These are phyloP conservation scores for Calvatia gigantea DNA, from an alignment of 768 basidiomycete species.

Conservation along the genomic window DNA sequence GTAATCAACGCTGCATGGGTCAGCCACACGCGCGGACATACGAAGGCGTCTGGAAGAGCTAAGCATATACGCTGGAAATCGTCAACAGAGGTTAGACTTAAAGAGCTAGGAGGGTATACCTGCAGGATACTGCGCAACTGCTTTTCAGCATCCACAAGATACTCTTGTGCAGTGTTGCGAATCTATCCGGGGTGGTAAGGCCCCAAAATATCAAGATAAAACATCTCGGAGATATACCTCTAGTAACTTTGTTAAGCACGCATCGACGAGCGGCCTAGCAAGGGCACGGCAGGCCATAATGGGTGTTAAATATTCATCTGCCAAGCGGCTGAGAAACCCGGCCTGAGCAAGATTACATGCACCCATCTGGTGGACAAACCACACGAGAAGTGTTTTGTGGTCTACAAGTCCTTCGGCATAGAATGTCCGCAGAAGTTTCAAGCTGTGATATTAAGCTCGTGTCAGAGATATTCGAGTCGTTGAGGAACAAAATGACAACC, in stretches of 20 bases:
- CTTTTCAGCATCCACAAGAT: constrained; percentile 49
- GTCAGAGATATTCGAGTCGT: not conserved
- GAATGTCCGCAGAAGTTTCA: constrained; percentile 69
- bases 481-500: not conserved
- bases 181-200: constrained; percentile 39
- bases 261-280: constrained; percentile 67
- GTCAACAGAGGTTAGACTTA: not conserved
- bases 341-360: constrained; percentile 79
- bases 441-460: constrained; percentile 33
- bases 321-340: constrained; percentile 70
- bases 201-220: not conserved
- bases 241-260: constrained; percentile 58
- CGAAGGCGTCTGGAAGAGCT: constrained; percentile 68
- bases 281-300: constrained; percentile 66
- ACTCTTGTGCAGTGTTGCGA: constrained; percentile 47
- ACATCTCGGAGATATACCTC: constrained; percentile 43
- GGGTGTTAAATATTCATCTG: constrained; percentile 76
- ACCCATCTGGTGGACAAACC: constrained; percentile 78
- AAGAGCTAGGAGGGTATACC: constrained; percentile 31
- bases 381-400: constrained; percentile 68
- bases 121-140: constrained; percentile 58
- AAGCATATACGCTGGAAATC: constrained; percentile 60
- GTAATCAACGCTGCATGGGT: constrained; percentile 44
- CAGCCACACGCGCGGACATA: constrained; percentile 70
- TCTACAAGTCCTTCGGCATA: constrained; percentile 82